Conservation (phyloP, 352 stramenopile species). For the Phytophthora podocarpi region DNA sequence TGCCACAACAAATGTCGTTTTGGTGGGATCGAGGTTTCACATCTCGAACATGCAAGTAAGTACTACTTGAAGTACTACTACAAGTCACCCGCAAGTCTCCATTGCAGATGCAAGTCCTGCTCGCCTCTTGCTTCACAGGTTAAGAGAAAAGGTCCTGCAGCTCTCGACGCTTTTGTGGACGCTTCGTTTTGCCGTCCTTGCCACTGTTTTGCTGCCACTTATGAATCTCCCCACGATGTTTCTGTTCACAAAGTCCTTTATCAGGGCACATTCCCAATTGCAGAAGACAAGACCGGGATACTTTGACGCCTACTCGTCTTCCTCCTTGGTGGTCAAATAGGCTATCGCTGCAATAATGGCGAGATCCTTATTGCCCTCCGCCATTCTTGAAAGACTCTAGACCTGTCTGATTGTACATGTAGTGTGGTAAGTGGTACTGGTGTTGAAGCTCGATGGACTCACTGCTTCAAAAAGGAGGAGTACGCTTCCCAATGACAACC, state of each 20-base stretch:
- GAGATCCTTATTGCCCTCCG: constrained; percentile 7
- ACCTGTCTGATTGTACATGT: constrained; percentile 1
- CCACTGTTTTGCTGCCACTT: constrained; percentile 16
- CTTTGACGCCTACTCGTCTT: constrained; percentile 31
- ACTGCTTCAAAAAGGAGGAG: too few species aligned
- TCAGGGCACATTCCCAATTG: constrained; percentile 5
- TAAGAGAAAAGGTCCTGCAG: constrained; percentile 9
- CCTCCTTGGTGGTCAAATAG: too few species aligned
- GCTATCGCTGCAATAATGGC: not conserved
- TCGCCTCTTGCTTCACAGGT: not conserved
- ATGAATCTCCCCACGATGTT: constrained; percentile 30
- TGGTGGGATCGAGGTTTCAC: not conserved
- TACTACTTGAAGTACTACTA: too few species aligned
- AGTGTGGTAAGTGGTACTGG: constrained; percentile 18
- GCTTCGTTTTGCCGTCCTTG: constrained; percentile 15
- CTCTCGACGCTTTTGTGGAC: not conserved
- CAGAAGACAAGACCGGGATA: too few species aligned
- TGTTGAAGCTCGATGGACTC: constrained; percentile 9
- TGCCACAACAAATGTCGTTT: not conserved
- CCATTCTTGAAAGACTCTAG: constrained; percentile 25
- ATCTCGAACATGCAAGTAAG: constrained; percentile 34
- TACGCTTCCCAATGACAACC: too few species aligned
- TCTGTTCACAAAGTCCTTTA: constrained; percentile 5
- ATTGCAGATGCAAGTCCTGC: too few species aligned
- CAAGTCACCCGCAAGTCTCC: too few species aligned